Percentiles rank a stretch among this genome's conserved stretches.
Evolutionary conservation across 495 filamentous ascomycete species (phyloP).

Genomic region (Echria macrotheca): DNA sequence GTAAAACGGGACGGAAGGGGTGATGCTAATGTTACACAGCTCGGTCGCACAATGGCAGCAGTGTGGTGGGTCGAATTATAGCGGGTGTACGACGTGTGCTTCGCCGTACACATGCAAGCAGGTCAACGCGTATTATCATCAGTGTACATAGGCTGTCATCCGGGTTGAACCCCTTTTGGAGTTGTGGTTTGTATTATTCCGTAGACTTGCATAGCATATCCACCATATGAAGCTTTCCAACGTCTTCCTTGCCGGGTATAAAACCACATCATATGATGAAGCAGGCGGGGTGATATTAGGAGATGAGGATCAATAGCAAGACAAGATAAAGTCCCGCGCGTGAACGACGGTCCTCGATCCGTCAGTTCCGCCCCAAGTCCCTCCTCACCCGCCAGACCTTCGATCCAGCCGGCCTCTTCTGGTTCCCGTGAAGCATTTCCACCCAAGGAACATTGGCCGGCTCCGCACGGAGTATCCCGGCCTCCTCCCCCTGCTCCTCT

Average conservation of each 20-base stretch:
- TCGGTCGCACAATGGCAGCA: conserved; percentile 38
- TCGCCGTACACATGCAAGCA: conserved; percentile 35
- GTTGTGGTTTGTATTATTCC: too few relatives aligned
- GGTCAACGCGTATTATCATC: conserved; percentile 43
- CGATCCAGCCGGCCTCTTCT: conserved; percentile 44
- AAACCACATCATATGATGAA: too few relatives aligned
- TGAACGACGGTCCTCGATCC: too few relatives aligned
- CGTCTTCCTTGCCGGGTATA: too few relatives aligned
- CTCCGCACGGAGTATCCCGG: conserved; percentile 16
- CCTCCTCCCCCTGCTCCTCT: conserved; percentile 14
- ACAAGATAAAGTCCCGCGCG: too few relatives aligned
- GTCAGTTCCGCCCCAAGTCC: conserved; percentile 40
- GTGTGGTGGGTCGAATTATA: conserved; percentile 47
- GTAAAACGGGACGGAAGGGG: neutral
- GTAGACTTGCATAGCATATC: too few relatives aligned
- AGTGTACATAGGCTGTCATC: conserved; percentile 25
- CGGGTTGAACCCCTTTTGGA: too few relatives aligned
- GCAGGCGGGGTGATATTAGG: too few relatives aligned
- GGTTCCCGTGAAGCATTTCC: conserved; percentile 42
- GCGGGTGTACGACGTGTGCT: conserved; percentile 43
- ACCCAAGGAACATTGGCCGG: conserved; percentile 43
- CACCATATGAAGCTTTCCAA: too few relatives aligned
- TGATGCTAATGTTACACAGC: conserved; percentile 11
- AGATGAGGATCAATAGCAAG: too few relatives aligned
- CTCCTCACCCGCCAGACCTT: conserved; percentile 52